phyloP scores from a whole-genome alignment of 345 rosid species.

The Salix arbutifolia region DNA sequence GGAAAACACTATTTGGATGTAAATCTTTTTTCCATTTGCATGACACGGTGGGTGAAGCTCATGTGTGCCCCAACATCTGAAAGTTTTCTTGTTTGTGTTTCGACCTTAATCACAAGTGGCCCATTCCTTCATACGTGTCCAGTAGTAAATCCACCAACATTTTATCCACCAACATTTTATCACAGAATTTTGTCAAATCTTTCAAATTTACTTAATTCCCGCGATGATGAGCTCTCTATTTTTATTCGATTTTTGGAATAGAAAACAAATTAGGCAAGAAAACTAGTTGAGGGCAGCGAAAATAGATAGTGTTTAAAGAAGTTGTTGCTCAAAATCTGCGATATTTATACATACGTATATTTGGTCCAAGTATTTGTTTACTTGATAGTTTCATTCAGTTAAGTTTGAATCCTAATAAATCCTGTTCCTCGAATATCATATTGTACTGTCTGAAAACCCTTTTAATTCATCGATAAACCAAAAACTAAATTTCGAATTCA shows the following conservation, averaged over 20 bases:
- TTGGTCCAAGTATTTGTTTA: too few relatives aligned
- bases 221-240: not conserved
- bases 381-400: too few relatives aligned
- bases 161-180: not conserved
- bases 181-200: not conserved
- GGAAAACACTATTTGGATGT: not conserved
- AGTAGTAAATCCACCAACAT: not conserved
- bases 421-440: too few relatives aligned
- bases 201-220: not conserved
- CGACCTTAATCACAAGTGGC: constrained; percentile 14
- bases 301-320: too few relatives aligned
- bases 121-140: constrained; percentile 1
- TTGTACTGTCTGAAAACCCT: too few relatives aligned
- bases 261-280: not conserved
- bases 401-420: too few relatives aligned
- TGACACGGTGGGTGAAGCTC: constrained; percentile 8
- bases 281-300: too few relatives aligned
- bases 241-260: not conserved
- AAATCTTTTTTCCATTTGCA: not conserved
- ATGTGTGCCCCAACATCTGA: constrained; percentile 20
- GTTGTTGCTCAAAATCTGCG: too few relatives aligned
- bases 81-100: not conserved
- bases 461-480: too few relatives aligned
- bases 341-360: too few relatives aligned
- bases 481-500: too few relatives aligned